Conservation (phyloP, 2,329 filamentous ascomycete species). For the Diplocarpon mali region DNA sequence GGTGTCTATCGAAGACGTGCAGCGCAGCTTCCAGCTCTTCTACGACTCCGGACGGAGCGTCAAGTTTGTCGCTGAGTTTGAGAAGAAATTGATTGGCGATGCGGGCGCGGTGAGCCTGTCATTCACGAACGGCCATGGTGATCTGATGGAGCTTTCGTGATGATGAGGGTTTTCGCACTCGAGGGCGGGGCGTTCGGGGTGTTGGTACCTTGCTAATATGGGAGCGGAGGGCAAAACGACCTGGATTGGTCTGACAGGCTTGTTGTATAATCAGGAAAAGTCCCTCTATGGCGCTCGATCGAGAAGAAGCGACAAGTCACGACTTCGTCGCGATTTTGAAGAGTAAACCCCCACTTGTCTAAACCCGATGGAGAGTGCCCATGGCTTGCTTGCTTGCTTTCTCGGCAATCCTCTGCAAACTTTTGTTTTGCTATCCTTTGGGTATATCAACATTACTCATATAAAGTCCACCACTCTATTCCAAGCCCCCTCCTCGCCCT, state of each 20-base stretch:
- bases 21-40: slow-evolving; percentile 88
- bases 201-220: not conserved
- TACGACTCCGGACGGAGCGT: slow-evolving; percentile 83
- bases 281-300: too few relatives aligned
- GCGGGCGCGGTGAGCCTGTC: slow-evolving; percentile 68
- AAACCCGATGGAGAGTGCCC: too few relatives aligned
- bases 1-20: slow-evolving; percentile 77
- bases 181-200: slow-evolving; percentile 2
- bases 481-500: slow-evolving; percentile 36
- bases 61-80: slow-evolving; percentile 80
- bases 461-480: slow-evolving; percentile 27
- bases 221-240: not conserved
- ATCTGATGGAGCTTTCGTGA: slow-evolving; percentile 50
- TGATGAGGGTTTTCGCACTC: not conserved
- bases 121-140: slow-evolving; percentile 44
- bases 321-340: too few relatives aligned
- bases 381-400: too few relatives aligned
- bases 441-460: slow-evolving; percentile 20
- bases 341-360: too few relatives aligned
- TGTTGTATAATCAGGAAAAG: not conserved
- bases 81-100: slow-evolving; percentile 87
- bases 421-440: slow-evolving; percentile 3
- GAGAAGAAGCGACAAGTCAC: too few relatives aligned
- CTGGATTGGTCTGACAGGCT: not conserved
- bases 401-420: not conserved